Evolutionary conservation across 768 basidiomycete genomes (phyloP), one percentile per base, ranked within the genome.

Genomic region (Lactifluus subvellereus): DNA sequence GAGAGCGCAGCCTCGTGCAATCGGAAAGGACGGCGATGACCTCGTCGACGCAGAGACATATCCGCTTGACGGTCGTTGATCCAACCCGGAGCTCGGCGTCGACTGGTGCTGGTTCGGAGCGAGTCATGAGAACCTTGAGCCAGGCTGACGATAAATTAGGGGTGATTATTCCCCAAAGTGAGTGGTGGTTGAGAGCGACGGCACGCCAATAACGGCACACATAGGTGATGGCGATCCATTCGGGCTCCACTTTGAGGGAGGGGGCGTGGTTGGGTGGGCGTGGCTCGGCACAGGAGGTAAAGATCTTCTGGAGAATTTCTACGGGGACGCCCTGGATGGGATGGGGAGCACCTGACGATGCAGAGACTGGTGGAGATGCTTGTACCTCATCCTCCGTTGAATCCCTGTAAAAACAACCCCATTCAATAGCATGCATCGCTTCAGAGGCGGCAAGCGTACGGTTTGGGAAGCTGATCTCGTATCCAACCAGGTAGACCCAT

Each of bases 181-280:
- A 57, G 13, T 49, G 59, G 35, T 65, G 54, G 20, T 47, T 42
- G 55, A 65, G 54, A 20, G 60, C 54, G 51, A 53, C 50, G 10
- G 40, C 50, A 27, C 60, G 64, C 64, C 64, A 65, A 32, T 57
- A n/a, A 22, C 60, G 60, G 11, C 60, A 57, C 18, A 65, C 64
- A 47, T 65, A 56, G 18, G 64, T 65, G 42, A 65, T 51, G 9
- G 37, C 6, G 33, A 65, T 62, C 64, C 64, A 65, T n/a, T 57
- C 54, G 27, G 62, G 62, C 20, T 50, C 59, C 38, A 49, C 45
- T 48, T 37, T 47, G 20, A 20, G 45, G 40, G 43, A 54, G 32
- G 52, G 52, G 1, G 18, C 22, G 1, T 40, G 7, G 37, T 50
- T 20, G 13, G 37, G 57, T 37, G 18, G 4, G 18, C 53, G 37